Percentiles rank a stretch among this genome's conserved stretches.
phyloP scores from a whole-genome alignment of 768 basidiomycete species.

The Hemileccinum impolitum region DNA sequence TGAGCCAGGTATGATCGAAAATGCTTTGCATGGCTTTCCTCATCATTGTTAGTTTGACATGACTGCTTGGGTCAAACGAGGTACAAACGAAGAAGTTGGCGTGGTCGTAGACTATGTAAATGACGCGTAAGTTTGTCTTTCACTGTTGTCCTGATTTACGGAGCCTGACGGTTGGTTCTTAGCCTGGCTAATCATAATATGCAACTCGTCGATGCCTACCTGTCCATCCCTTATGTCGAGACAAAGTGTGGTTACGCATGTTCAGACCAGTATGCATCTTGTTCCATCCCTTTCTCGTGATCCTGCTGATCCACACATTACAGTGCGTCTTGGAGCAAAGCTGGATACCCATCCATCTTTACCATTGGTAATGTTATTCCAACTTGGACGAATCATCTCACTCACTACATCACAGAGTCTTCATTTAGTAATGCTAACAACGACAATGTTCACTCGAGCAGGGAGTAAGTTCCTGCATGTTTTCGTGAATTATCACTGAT shows the following conservation, averaged over 20 bases:
- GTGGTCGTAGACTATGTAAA: conserved; percentile 86
- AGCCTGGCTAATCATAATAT: conserved; percentile 83
- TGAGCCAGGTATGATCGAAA: conserved; percentile 28
- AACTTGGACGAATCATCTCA: neutral
- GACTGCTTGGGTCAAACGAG: conserved; percentile 92
- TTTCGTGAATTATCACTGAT: conserved; percentile 35
- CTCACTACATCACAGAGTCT: conserved; percentile 44
- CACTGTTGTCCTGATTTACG: conserved; percentile 14
- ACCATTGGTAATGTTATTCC: conserved; percentile 50
- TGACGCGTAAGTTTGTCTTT: conserved; percentile 40
- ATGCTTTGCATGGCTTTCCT: conserved; percentile 6
- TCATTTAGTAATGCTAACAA: conserved; percentile 71
- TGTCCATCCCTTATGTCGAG: conserved; percentile 76
- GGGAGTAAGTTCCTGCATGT: conserved; percentile 60
- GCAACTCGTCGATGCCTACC: conserved; percentile 67
- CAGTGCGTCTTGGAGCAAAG: conserved; percentile 79
- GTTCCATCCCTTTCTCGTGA: conserved; percentile 21
- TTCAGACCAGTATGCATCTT: conserved; percentile 75
- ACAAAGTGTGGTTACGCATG: conserved; percentile 94
- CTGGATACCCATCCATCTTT: conserved; percentile 82
- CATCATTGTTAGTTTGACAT: conserved; percentile 72
- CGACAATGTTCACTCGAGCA: conserved; percentile 71
- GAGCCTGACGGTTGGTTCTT: conserved; percentile 13
- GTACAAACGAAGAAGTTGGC: conserved; percentile 74
- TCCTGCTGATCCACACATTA: conserved; percentile 8